phyloP scores from a whole-genome alignment of 768 basidiomycete genomes.

The Chalciporus pseudorubinellus region DNA sequence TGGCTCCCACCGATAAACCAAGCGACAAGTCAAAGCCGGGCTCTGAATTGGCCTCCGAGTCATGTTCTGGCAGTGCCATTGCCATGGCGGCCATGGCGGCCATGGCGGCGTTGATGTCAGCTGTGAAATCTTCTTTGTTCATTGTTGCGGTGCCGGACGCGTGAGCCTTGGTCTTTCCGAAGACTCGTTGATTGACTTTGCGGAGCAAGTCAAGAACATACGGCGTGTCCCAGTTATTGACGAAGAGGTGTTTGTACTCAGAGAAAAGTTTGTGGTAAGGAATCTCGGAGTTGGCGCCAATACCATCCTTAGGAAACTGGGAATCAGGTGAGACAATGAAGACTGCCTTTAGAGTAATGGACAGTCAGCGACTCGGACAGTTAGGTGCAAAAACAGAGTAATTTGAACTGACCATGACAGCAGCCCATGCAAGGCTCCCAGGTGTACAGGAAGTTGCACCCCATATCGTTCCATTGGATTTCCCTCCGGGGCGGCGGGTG shows the following conservation, averaged over 20 bases:
- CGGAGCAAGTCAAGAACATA: neutral
- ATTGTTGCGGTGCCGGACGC: no score
- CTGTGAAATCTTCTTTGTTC: no score
- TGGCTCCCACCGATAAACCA: no score
- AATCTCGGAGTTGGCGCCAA: neutral
- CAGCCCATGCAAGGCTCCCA: neutral
- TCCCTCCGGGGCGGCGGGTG: neutral
- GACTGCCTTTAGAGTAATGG: neutral
- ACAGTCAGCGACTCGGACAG: no score
- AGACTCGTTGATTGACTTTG: neutral
- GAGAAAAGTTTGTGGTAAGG: neutral
- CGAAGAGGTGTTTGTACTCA: neutral
- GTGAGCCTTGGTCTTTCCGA: neutral
- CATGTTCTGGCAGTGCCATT: no score
- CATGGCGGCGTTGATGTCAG: no score
- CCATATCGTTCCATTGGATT: neutral
- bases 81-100: no score
- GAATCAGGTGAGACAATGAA: neutral
- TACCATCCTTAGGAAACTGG: neutral
- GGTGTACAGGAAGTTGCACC: neutral
- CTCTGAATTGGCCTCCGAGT: no score
- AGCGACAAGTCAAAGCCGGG: no score
- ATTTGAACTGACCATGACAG: neutral
- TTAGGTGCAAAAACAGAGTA: no score
- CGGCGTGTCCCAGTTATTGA: neutral